Percentiles rank a stretch among this genome's conserved stretches.
Evolutionary conservation across 371 early-diverging fungal species (phyloP).

Genomic region (Mucor piriformis): DNA sequence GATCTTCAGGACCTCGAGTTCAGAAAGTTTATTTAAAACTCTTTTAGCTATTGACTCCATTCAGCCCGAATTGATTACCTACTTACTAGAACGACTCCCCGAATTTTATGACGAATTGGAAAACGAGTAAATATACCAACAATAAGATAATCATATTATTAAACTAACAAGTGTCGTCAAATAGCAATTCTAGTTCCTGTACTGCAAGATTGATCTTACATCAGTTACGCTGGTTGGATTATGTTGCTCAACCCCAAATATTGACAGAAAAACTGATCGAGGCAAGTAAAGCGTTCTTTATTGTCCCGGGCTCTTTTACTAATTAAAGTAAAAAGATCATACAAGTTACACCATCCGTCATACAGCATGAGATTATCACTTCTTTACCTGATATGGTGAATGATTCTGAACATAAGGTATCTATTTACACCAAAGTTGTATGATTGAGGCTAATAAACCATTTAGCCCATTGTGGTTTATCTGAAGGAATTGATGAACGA

Average conservation of each 20-base stretch:
- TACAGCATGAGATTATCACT: conserved; percentile 78
- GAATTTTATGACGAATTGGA: conserved; percentile 67
- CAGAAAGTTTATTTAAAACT: conserved; percentile 66
- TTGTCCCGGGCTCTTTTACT: background rate
- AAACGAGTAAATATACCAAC: conserved; percentile 32
- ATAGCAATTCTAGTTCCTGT: conserved; percentile 50
- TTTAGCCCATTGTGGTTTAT: conserved; percentile 59
- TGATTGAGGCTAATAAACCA: background rate
- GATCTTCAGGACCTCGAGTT: conserved; percentile 10
- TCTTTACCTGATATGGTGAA: conserved; percentile 77
- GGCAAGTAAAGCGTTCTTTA: conserved; percentile 29
- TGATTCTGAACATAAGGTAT: conserved; percentile 74
- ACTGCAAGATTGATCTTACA: conserved; percentile 71
- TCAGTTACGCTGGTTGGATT: conserved; percentile 81
- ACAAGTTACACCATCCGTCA: conserved; percentile 60
- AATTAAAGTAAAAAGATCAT: conserved; percentile 48
- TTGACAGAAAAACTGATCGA: conserved; percentile 74
- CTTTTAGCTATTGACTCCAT: conserved; percentile 65
- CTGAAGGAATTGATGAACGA: conserved; percentile 68
- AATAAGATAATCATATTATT: background rate
- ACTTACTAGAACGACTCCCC: conserved; percentile 69
- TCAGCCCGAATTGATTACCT: conserved; percentile 61
- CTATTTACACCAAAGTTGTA: background rate
- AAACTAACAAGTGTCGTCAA: background rate
- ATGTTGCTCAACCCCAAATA: conserved; percentile 66